Base-by-base conservation (phyloP, 805 yeast genomes). In the Ogataea henricii region DNA sequence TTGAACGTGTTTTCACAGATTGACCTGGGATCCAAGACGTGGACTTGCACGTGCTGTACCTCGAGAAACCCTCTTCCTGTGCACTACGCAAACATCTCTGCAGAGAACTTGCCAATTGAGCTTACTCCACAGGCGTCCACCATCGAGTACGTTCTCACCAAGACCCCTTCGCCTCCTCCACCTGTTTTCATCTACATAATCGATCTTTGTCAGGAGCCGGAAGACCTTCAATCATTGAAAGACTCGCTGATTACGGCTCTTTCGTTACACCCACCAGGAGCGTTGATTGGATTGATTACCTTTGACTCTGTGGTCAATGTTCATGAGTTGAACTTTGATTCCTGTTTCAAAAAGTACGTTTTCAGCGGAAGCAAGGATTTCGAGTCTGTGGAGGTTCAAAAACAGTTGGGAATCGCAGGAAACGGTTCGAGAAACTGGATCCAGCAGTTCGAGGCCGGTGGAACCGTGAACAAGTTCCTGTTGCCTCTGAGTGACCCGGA, bases 331-430 rank as follows among this genome's bases (percentile, higher is more conserved):
- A 62, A 57, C 29, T 81, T 79, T 60, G 78, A 81, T 41, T 77
- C 79, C 18, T 80, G 89, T 64, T 80, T 79, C 58, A 87, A 86
- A 67, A 82, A 87, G 50, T 87, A 80, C 63, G 87, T 89, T 20
- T 92, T 91, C 70, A 82, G 96, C 60, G 97, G 97, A 49, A 87
- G 84, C 64, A 85, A 88, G 65, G 97, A 90, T 56, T 87, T 90
- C 58, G 69, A 66, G 48, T 65, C 71, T 2, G 29, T 59, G 7
- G 67, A 64, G 26, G 67, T 68, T 41, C 72, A 69, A 57, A 62
- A 62, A 45, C 72, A 67, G 43, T 54, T 69, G 46, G 68, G 69
- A 27, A 69, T 69, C 10, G 53, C 56, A 8, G 70, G 70, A 25
- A 68, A 67, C 52, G 67, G 69, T 25, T 60, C 66, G 14, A 64